A percentile compares a stretch with the other conserved stretches of the same genome.
These are phyloP conservation scores for Xylaria scruposa DNA, from an alignment of 495 filamentous ascomycete species.

Conservation along the genomic window DNA sequence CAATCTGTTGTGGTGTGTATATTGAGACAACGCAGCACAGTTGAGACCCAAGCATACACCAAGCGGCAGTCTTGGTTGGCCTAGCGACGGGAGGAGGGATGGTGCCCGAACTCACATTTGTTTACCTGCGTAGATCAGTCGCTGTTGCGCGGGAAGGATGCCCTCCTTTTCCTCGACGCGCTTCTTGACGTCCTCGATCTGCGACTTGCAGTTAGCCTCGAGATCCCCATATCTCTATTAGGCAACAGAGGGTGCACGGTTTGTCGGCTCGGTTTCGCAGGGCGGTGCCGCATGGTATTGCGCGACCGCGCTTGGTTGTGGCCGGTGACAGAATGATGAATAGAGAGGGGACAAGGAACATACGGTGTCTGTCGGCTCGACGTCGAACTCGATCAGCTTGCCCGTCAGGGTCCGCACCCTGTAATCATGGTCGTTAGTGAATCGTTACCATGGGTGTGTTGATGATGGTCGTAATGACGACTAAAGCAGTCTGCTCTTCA, in stretches of 20 bases:
- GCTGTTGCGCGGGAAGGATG: constrained; percentile 96
- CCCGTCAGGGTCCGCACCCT: constrained; percentile 98
- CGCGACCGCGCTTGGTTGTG: background rate
- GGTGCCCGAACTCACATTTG: constrained; percentile 77
- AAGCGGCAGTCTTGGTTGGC: background rate
- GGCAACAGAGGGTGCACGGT: background rate
- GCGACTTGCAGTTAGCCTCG: constrained; percentile 19
- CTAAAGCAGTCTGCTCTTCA: background rate
- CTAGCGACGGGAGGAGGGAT: background rate
- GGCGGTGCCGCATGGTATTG: background rate
- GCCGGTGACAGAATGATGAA: background rate
- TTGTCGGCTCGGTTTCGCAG: background rate
- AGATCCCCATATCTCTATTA: background rate
- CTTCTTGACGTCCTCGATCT: constrained; percentile 97
- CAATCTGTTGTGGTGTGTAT: background rate
- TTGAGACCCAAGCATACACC: background rate
- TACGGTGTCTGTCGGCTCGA: constrained; percentile 91
- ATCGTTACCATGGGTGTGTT: background rate
- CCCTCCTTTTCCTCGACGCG: constrained; percentile 98
- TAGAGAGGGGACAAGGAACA: constrained; percentile 11
- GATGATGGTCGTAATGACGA: background rate
- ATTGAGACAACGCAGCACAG: background rate
- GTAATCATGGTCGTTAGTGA: constrained; percentile 16
- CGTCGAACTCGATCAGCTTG: constrained; percentile 98
- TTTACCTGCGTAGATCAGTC: constrained; percentile 94